Base-by-base conservation (phyloP, 768 basidiomycete genomes). In the Calocybe gangraenosa region DNA sequence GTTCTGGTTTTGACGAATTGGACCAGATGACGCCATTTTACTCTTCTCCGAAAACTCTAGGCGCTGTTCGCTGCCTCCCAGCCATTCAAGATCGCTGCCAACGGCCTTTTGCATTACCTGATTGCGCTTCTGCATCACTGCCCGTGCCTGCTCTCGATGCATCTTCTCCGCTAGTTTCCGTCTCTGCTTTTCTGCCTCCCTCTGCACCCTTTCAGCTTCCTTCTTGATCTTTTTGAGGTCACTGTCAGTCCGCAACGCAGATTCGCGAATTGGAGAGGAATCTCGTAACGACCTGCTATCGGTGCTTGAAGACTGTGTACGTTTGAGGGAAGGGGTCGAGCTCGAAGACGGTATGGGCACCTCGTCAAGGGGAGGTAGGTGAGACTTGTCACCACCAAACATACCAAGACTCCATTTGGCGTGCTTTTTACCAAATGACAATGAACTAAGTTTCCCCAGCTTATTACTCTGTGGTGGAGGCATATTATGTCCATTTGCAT, bases 81-180 rank as follows among this genome's bases (percentile, higher is more conserved):
- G 72, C 85, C 84, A 88, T 56, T 85, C 84, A 25, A 85, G 59
- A 48, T 85, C 78, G 45, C 71, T 67, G 53, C 65, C 70, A 36
- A 61, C 65, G 22, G 70, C 74, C 53, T 81, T 75, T 58, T 78
- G 78, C 56, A 87, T 70, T 64, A 91, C 74, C 53, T 84, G 81
- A 48, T 79, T 83, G 52, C 90, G 85, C 70, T 94, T 95, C 58
- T 84, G 79, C 82, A 94, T 87, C 65, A 95, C 92, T 35, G 90
- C 91, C 44, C 92, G 80, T 14, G 92, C 89, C 64, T 92, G 87
- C 57, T 96, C 93, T 55, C 82, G 80, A 50, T 89, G 82, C 58
- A 71, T 82, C 56, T 80, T 81, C 62, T 84, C 80, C 14, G 76
- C 80, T 50, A 87, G 73, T 45, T 81, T 81, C 51, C 91, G 87